Base-by-base conservation (phyloP, 2,329 filamentous ascomycete species). In the Neobulgaria alba region DNA sequence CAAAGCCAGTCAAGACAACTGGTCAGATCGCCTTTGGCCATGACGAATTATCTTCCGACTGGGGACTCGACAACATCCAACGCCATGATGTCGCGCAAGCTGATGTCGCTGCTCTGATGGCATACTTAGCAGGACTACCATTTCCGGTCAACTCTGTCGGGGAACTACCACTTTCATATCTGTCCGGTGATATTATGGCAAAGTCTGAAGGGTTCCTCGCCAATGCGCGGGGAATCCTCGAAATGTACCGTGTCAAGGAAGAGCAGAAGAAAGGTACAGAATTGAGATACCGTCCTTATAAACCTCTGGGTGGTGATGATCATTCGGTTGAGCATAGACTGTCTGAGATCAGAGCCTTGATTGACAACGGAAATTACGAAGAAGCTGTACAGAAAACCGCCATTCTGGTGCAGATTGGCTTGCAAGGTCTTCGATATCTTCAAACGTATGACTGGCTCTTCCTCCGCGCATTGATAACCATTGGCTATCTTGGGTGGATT, bases 401-500 rank as follows among this genome's bases (percentile, higher is more conserved):
- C 31, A 75, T 79, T 19, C 69, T 98, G 10, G 84, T 96, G 45
- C 74, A 82, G 44, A 66, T 85, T 37, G 82, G 79, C 2, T 71
- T 98, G 1, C 75, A 87, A 46, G 92, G 92, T 5, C 67, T 98
- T 45, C 77, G 92, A 37, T 98, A 98, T 60, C 72, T 98, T 18
- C 92, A 98, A 63, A 98, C 89, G 0, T 98, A 98, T 56, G 92
- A 98, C 65, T 98, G 92, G 92, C 71, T 98, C 2, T 98, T 98
- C 64, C 67, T 98, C 26, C 75, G 92, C 45, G 83, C 86, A 2
- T 71, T 98, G 36, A 83, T 98, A 45, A 95, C 92, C 2, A 60
- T 84, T 10, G 92, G 92, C 14, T 98, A 96, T 57, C 66, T 96
- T 5, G 92, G 92, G 15, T 98, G 90, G 90, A 93, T 96, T 57